Evolutionary conservation across 1,139 yeast species (phyloP).

Genomic region (Suhomyces maxii): DNA sequence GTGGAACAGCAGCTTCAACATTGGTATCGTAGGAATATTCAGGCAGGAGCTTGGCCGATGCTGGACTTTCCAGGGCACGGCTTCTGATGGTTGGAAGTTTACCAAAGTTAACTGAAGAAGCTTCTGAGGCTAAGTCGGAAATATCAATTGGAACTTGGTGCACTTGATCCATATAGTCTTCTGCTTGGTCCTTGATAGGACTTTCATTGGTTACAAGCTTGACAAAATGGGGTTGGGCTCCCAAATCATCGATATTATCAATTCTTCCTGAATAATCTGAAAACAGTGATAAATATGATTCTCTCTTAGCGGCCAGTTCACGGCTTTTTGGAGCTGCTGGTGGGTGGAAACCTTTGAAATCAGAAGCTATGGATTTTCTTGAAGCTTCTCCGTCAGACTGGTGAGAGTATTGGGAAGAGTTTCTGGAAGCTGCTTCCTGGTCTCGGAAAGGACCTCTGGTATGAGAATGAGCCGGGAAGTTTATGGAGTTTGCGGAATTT

Average conservation of each 20-base stretch:
- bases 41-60: constrained; percentile 20
- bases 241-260: constrained; percentile 18
- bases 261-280: constrained; percentile 33
- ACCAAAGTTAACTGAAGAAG: constrained; percentile 17
- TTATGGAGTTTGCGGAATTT: not conserved
- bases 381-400: constrained; percentile 3
- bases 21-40: constrained; percentile 35
- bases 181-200: not conserved
- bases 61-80: constrained; percentile 2
- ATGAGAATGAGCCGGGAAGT: not conserved
- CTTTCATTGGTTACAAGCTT: constrained; percentile 8
- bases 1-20: constrained; percentile 43
- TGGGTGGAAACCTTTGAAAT: constrained; percentile 12
- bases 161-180: not conserved
- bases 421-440: constrained; percentile 1
- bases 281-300: constrained; percentile 26
- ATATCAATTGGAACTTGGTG: constrained; percentile 5
- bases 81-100: constrained; percentile 19
- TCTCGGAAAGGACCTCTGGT: not conserved
- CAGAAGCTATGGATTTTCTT: constrained; percentile 7
- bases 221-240: constrained; percentile 13
- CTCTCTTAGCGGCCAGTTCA: constrained; percentile 16
- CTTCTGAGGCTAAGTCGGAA: constrained; percentile 12
- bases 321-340: constrained; percentile 9
- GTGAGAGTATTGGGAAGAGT: constrained; percentile 6